phyloP scores from a whole-genome alignment of 306 rosid genomes.

The Calophaca sinica region DNA sequence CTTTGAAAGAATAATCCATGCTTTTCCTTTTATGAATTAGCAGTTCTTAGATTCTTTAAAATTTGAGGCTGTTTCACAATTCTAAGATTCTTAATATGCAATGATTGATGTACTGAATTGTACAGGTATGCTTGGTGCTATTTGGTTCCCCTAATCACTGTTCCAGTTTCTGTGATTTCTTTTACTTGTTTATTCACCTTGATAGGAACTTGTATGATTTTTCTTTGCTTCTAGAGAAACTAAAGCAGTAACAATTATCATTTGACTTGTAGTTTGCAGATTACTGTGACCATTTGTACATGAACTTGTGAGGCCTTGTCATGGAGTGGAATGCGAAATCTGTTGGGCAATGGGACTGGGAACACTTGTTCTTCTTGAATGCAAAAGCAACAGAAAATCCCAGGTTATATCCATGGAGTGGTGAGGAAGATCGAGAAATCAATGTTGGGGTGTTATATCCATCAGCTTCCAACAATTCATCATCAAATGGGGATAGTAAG shows the following conservation, averaged over 20 bases:
- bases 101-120: slow-evolving; percentile 25
- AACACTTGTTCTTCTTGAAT: slow-evolving; percentile 63
- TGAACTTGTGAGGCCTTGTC: slow-evolving; percentile 47
- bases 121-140: slow-evolving; percentile 10
- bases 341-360: slow-evolving; percentile 81
- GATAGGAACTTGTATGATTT: slow-evolving; percentile 19
- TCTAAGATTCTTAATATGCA: slow-evolving; percentile 4
- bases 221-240: slow-evolving; percentile 29
- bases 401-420: slow-evolving; percentile 56
- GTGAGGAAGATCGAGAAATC: slow-evolving; percentile 64
- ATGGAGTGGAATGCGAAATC: slow-evolving; percentile 94
- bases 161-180: slow-evolving; percentile 10
- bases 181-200: slow-evolving; percentile 14
- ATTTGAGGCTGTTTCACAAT: slow-evolving; percentile 9
- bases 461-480: slow-evolving; percentile 74
- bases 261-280: slow-evolving; percentile 54
- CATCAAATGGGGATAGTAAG: slow-evolving; percentile 75
- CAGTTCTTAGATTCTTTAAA: slow-evolving; percentile 1
- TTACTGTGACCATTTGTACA: slow-evolving; percentile 43
- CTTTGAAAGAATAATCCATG: slow-evolving; percentile 11
- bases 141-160: slow-evolving; percentile 23
- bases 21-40: slow-evolving; percentile 14
- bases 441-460: slow-evolving; percentile 62
- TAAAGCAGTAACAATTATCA: background rate
- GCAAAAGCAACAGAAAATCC: slow-evolving; percentile 67